phyloP scores from a whole-genome alignment of 2,329 filamentous ascomycete species.

The Phyllosticta citriasiana region DNA sequence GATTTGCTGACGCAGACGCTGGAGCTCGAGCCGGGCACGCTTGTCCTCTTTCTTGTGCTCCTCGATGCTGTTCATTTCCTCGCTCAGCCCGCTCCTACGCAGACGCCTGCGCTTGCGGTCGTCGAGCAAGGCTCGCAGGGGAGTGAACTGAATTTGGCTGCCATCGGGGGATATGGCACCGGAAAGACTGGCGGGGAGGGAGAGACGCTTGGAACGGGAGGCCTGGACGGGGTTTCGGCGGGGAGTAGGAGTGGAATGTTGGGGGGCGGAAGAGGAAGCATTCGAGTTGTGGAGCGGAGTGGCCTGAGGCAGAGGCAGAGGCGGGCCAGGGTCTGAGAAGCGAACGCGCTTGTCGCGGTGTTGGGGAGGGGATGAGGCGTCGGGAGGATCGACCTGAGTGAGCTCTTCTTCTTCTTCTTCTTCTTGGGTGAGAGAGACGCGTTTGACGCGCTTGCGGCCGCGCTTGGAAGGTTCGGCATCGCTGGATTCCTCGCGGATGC shows the following conservation, averaged over 20 bases:
- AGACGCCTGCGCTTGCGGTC: slow-evolving; percentile 28
- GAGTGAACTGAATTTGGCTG: slow-evolving; percentile 22
- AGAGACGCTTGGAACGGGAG: slow-evolving; percentile 3
- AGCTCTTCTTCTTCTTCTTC: slow-evolving; percentile 26
- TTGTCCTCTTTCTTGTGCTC: slow-evolving; percentile 27
- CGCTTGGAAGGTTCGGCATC: not conserved
- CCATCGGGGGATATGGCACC: slow-evolving; percentile 7
- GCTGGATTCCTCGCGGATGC: slow-evolving; percentile 4
- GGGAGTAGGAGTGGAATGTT: not conserved
- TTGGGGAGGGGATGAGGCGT: not conserved
- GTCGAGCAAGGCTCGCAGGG: slow-evolving; percentile 24
- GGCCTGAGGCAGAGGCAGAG: slow-evolving; percentile 12
- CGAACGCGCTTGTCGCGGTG: slow-evolving; percentile 18
- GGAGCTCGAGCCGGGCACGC: slow-evolving; percentile 22
- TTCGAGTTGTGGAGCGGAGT: slow-evolving; percentile 9
- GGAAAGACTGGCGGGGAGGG: slow-evolving; percentile 4
- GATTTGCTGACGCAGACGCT: slow-evolving; percentile 28
- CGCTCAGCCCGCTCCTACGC: slow-evolving; percentile 30
- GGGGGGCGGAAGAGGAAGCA: slow-evolving; percentile 9
- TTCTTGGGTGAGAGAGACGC: slow-evolving; percentile 20
- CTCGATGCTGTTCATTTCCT: slow-evolving; percentile 31
- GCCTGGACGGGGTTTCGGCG: not conserved
- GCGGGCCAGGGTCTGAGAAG: slow-evolving; percentile 24
- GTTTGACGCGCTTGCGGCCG: slow-evolving; percentile 24
- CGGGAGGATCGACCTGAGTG: slow-evolving; percentile 19